Conservation (phyloP, 2,329 filamentous ascomycete species). For the Aspergillus novoparasiticus region DNA sequence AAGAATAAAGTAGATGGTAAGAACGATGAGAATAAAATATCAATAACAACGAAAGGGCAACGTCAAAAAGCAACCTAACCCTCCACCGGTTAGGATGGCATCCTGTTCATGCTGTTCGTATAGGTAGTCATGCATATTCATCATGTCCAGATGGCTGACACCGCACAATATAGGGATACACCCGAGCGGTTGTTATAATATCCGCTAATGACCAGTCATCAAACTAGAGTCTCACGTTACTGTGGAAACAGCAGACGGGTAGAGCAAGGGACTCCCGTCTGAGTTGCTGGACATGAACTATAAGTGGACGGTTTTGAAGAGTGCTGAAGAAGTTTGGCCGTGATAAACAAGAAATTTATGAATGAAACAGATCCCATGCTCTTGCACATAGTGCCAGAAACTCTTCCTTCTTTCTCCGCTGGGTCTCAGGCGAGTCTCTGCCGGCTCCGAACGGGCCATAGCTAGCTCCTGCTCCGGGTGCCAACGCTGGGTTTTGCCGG, state of each 20-base stretch:
- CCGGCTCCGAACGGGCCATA: slow-evolving; percentile 77
- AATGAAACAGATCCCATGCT: slow-evolving; percentile 97
- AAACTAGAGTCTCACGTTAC: background rate
- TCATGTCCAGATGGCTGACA: slow-evolving; percentile 20
- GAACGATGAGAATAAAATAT: slow-evolving; percentile 8
- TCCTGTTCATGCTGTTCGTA: slow-evolving; percentile 25
- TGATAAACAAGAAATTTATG: slow-evolving; percentile 53
- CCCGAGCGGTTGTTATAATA: background rate
- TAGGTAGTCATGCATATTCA: slow-evolving; percentile 24
- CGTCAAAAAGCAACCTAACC: slow-evolving; percentile 7
- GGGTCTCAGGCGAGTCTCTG: slow-evolving; percentile 79
- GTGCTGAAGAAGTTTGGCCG: background rate
- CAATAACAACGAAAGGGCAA: background rate
- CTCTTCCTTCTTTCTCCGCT: slow-evolving; percentile 85
- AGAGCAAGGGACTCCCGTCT: background rate
- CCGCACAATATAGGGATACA: background rate
- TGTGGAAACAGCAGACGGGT: background rate
- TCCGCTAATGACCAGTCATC: background rate
- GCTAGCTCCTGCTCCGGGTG: slow-evolving; percentile 33
- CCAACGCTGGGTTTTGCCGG: slow-evolving; percentile 40
- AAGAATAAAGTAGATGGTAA: slow-evolving; percentile 12
- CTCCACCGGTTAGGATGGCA: slow-evolving; percentile 5
- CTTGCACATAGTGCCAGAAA: slow-evolving; percentile 83
- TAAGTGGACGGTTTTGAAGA: background rate
- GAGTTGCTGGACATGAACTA: background rate